Conservation (phyloP, 805 yeast species). For the Kodamaea neixiangensis region DNA sequence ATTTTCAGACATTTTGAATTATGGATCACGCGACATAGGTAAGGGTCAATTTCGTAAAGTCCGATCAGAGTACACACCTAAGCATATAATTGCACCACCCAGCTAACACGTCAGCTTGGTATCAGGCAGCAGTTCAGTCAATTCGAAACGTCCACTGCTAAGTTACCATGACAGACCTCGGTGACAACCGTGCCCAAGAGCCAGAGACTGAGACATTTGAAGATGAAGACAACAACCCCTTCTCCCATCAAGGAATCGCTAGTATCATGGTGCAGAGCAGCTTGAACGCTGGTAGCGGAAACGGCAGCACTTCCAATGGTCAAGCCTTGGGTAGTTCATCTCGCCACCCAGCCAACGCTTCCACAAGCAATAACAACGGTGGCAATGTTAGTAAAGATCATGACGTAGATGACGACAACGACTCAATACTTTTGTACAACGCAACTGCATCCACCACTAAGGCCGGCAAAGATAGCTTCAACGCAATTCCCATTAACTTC, state of each 20-base stretch:
- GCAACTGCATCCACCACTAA: slow-evolving; percentile 16
- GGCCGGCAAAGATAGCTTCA: slow-evolving; percentile 15
- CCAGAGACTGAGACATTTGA: slow-evolving; percentile 9
- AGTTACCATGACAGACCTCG: background rate
- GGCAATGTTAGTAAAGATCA: slow-evolving; percentile 2
- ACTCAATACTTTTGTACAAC: slow-evolving; percentile 32
- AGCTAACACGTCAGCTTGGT: background rate
- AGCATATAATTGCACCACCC: background rate
- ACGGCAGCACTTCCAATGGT: background rate
- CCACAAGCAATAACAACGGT: slow-evolving; percentile 6
- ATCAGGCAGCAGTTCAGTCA: background rate
- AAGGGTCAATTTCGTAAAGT: background rate
- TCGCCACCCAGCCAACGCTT: background rate
- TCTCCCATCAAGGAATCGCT: slow-evolving; percentile 30
- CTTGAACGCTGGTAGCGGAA: background rate
- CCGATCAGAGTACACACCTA: background rate
- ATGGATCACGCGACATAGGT: background rate
- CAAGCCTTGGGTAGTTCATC: background rate
- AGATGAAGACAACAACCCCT: slow-evolving; percentile 44
- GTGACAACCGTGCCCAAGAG: background rate
- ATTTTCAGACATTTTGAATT: background rate
- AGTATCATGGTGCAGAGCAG: slow-evolving; percentile 19
- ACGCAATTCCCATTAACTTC: slow-evolving; percentile 32
- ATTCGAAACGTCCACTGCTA: background rate
- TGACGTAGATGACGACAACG: slow-evolving; percentile 21